A percentile compares a stretch with the other conserved stretches of the same genome.
phyloP scores from a whole-genome alignment of 305 asterid genomes.

The Petunia hybrid region DNA sequence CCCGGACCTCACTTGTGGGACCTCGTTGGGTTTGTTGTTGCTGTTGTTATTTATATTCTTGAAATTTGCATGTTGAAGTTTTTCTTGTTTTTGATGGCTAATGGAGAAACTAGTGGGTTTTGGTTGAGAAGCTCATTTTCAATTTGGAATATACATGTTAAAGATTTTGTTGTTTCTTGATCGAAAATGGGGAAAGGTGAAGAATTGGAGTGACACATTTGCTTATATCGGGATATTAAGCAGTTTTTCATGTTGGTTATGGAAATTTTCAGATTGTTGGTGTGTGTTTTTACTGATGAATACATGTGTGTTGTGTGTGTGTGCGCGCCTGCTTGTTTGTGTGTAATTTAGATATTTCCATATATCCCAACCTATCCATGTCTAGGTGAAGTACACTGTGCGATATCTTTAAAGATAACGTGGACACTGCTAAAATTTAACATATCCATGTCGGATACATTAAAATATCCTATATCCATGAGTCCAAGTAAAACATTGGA shows the following conservation, averaged over 20 bases:
- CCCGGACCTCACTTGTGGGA: too few relatives aligned
- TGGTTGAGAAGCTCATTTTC: too few relatives aligned
- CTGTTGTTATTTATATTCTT: not conserved
- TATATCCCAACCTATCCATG: not conserved
- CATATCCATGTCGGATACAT: constrained; percentile 15
- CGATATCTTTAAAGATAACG: not conserved
- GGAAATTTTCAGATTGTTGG: not conserved
- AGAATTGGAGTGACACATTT: not conserved
- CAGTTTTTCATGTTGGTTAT: not conserved
- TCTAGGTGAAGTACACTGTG: not conserved
- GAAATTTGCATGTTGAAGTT: not conserved
- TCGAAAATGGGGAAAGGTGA: constrained; percentile 9
- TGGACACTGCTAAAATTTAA: constrained; percentile 6
- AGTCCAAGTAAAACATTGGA: not conserved
- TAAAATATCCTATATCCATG: not conserved
- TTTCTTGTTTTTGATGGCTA: not conserved
- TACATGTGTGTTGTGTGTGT: not conserved
- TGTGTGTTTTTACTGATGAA: not conserved
- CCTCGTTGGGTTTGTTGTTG: not conserved
- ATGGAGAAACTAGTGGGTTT: not conserved
- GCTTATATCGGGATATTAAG: not conserved
- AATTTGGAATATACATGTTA: not conserved
- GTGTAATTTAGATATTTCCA: too few relatives aligned
- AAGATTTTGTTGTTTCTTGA: not conserved
- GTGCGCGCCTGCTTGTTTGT: too few relatives aligned